Evolutionary conservation across 352 stramenopile species (phyloP).

Genomic region (Globisporangium cylindrosporum): DNA sequence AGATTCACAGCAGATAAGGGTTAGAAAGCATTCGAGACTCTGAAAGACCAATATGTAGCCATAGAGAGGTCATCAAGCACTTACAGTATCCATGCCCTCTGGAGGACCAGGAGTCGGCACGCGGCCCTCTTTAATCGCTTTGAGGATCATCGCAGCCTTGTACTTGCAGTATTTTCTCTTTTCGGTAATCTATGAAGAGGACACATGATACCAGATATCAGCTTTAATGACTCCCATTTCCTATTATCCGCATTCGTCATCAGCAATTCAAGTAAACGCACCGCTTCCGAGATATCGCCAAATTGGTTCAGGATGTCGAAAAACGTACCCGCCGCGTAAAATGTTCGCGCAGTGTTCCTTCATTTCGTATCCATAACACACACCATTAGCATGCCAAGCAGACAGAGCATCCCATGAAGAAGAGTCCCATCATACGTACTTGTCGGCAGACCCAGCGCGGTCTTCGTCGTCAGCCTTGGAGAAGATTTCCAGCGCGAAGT

Average conservation of each 20-base stretch:
- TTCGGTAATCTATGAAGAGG: constrained; percentile 56
- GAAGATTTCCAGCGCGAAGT: constrained; percentile 93
- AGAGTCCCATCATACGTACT: constrained; percentile 38
- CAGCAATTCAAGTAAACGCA: constrained; percentile 23
- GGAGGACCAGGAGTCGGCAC: constrained; percentile 77
- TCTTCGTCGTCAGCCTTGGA: constrained; percentile 94
- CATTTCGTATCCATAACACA: constrained; percentile 2
- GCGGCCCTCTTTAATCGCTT: constrained; percentile 93
- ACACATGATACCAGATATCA: background rate
- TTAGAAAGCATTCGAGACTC: background rate
- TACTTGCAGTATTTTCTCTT: constrained; percentile 95
- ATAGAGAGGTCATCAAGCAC: constrained; percentile 8
- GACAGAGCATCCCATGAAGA: background rate
- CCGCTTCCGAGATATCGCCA: constrained; percentile 77
- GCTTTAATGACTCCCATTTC: background rate
- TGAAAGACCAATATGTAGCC: background rate
- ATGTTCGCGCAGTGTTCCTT: constrained; percentile 92
- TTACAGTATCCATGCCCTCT: constrained; percentile 40
- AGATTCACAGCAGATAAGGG: background rate
- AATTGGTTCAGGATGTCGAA: constrained; percentile 98
- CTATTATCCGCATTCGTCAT: background rate
- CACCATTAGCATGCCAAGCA: background rate
- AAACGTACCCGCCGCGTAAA: constrained; percentile 95
- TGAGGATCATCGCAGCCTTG: constrained; percentile 95
- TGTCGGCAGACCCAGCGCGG: constrained; percentile 83